Conservation (phyloP, 495 filamentous ascomycete genomes). For the Penicillium ochrochloron region DNA sequence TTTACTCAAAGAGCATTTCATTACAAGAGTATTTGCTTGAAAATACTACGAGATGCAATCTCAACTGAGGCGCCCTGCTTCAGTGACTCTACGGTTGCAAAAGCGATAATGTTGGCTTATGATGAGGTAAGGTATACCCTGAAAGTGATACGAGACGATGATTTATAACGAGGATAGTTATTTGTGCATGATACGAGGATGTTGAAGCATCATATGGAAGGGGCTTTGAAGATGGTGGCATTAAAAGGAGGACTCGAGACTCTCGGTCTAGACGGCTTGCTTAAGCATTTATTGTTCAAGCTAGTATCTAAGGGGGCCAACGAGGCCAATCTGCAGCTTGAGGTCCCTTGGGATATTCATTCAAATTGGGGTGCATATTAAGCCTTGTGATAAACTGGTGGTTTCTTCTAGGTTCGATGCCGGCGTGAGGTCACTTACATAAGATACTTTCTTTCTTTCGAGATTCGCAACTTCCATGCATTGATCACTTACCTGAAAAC, state of each 20-base stretch:
- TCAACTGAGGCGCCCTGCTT: constrained; percentile 20
- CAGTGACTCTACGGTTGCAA: constrained; percentile 27
- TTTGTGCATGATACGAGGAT: constrained; percentile 22
- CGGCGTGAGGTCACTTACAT: neutral
- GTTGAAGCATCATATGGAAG: constrained; percentile 28
- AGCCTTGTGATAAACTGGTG: neutral
- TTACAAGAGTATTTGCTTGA: constrained; percentile 18
- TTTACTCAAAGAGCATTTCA: constrained; percentile 12
- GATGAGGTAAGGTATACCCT: constrained; percentile 23
- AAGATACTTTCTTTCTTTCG: neutral
- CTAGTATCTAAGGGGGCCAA: constrained; percentile 19
- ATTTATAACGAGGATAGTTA: constrained; percentile 11
- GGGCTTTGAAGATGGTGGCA: constrained; percentile 28
- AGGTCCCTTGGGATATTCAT: neutral
- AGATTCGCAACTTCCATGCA: neutral
- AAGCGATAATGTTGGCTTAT: constrained; percentile 33
- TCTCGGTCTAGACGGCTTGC: constrained; percentile 28
- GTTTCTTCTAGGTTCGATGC: no score
- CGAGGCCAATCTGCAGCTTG: constrained; percentile 5
- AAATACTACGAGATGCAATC: constrained; percentile 14
- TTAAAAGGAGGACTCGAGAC: constrained; percentile 24
- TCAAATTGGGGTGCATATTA: neutral
- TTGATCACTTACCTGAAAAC: neutral
- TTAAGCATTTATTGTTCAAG: constrained; percentile 25
- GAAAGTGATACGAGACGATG: neutral